Evolutionary conservation across 2,329 filamentous ascomycete genomes (phyloP).

Genomic region (Ascochyta fabae): DNA sequence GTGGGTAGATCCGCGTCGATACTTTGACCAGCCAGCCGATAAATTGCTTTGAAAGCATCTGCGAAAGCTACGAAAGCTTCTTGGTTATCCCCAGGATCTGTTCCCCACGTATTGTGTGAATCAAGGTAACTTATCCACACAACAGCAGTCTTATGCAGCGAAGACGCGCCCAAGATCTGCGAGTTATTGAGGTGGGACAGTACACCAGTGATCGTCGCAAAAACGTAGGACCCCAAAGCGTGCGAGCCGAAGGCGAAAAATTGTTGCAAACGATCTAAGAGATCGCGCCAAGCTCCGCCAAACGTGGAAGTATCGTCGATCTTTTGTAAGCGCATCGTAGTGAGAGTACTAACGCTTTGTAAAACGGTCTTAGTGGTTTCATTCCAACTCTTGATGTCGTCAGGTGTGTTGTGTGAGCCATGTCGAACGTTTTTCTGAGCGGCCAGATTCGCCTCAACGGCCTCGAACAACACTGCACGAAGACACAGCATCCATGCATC

Average conservation of each 20-base stretch:
- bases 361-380: slow-evolving; percentile 51
- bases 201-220: slow-evolving; percentile 48
- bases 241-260: slow-evolving; percentile 52
- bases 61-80: slow-evolving; percentile 87
- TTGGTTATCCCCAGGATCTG: slow-evolving; percentile 64
- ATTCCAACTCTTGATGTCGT: slow-evolving; percentile 44
- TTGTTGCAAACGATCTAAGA: slow-evolving; percentile 71
- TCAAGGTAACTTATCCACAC: slow-evolving; percentile 47
- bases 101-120: slow-evolving; percentile 30
- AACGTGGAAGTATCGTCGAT: slow-evolving; percentile 72
- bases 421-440: slow-evolving; percentile 31
- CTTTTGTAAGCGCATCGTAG: slow-evolving; percentile 77
- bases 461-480: slow-evolving; percentile 78
- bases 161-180: slow-evolving; percentile 27
- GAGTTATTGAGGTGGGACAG: slow-evolving; percentile 41
- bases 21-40: slow-evolving; percentile 71
- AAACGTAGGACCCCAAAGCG: slow-evolving; percentile 52
- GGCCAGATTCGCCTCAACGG: slow-evolving; percentile 68
- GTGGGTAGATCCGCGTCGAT: slow-evolving; percentile 67
- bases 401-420: slow-evolving; percentile 18
- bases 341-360: slow-evolving; percentile 57
- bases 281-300: slow-evolving; percentile 74
- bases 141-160: slow-evolving; percentile 42
- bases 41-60: slow-evolving; percentile 75
- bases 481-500: slow-evolving; percentile 86